Evolutionary conservation across 2,329 filamentous ascomycete species (phyloP), one percentile per base, ranked within the genome.

Genomic region (Diaporthe sp.): DNA sequence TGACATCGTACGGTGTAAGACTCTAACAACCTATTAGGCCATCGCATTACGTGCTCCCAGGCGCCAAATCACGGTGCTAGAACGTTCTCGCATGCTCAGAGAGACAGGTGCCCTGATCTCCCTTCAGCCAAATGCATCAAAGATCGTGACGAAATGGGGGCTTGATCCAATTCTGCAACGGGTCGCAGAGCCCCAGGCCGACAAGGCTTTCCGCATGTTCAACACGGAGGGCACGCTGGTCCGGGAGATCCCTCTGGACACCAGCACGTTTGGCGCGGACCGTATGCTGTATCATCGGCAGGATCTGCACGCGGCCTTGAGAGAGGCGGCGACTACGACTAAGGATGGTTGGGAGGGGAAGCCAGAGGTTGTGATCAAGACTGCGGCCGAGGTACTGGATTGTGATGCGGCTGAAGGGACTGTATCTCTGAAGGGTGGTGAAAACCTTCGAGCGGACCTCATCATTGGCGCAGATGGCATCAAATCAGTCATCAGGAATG

Each of bases 101-200:
- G 85, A 87, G 74, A 83, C 85, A 9, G 85, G 85, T 2, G 85
- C 85, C 1, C 81, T 84, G 10, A 84, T 86, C 25, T 86, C 84
- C 0, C 79, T 86, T 0, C 85, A 86, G 65, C 85, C 85, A 0
- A 86, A 86, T 77, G 85, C 85, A 0, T 82, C 82, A 28, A 81
- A 82, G 51, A 84, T 85, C 3, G 77, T 85, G 10, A 62, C 80
- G 10, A 67, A 55, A 67, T 85, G 83, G 82, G 79, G 79, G 0
- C 75, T 86, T 1, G 77, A 78, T 19, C 67, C 75, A 28, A 78
- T 82, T 10, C 80, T 84, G 3, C 73, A 79, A 7, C 76, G 44
- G 44, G 5, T 78, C 2, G 80, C 81, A 17, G 80, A 80, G 46
- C 82, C 83, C 0, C 83, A 83, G 72, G 77, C 82, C 10, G 85